Evolutionary conservation across 1,139 yeast genomes (phyloP), one percentile per base, ranked within the genome.

Genomic region (Hansenula sp.): DNA sequence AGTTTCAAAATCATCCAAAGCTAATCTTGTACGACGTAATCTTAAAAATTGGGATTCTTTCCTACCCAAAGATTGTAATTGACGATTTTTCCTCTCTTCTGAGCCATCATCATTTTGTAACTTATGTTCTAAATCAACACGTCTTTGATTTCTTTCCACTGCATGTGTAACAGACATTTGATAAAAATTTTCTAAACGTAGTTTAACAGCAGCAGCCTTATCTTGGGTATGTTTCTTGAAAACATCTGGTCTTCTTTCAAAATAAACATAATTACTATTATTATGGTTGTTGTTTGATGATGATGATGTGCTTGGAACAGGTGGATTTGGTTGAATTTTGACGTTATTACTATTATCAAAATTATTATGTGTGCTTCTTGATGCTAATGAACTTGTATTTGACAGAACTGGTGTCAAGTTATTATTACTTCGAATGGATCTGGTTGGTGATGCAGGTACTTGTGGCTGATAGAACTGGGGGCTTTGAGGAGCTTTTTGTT

Each of bases 171-270:
- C 89, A 11, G 89, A 77, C 67, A 84, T 82, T 53, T 84, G 87
- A 61, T 84, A 85, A 57, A 76, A 84, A 58, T 84, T 84, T 55
- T 85, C 94, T 45, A 85, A 65, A 49, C 81, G 80, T 43, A 85
- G 65, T 63, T 84, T 84, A 33, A 83, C 79, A 9, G 88, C 83
- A 2, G 89, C 77, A 1, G 93, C 87, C 54, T 78, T 81, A 57
- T 85, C 93, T 58, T 84, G 91, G 0, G 88, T 71, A 12, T 71
- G 60, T 51, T 83, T 82, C 37, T 80, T 75, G 57, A 85, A 70
- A 55, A 76, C 70, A 51, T 86, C 94, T 0, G 98, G 97, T 57
- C 87, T 90, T 52, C 98, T 79, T 58, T 85, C 91, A 66, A 91
- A 86, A 58, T 81, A 77, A 45, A 85, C 89, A 54, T 84, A 83